These are phyloP conservation scores for Candida ipomoeae DNA, from an alignment of 805 yeast species.

Conservation along the genomic window DNA sequence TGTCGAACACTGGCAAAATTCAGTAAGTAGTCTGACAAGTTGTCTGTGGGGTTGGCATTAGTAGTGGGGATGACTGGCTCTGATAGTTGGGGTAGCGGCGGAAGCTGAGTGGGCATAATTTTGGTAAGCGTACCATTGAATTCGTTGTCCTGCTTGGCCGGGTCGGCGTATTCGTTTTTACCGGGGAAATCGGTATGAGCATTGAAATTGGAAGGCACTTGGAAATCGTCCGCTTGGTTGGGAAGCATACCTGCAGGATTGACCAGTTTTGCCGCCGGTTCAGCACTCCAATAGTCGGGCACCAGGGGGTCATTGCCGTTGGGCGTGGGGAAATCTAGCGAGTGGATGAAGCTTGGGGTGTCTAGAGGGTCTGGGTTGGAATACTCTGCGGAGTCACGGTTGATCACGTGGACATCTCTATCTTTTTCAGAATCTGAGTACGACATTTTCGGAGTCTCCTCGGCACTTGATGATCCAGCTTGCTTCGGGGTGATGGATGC, in stretches of 20 bases:
- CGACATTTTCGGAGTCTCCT: constrained; percentile 7
- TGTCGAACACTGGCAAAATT: constrained; percentile 7
- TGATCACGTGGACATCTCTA: constrained; percentile 16
- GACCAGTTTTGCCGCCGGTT: background rate
- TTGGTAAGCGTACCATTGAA: constrained; percentile 14
- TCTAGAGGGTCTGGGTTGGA: constrained; percentile 12
- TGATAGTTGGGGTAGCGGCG: constrained; percentile 17
- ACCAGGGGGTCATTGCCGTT: constrained; percentile 1
- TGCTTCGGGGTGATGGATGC: background rate
- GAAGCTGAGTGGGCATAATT: constrained; percentile 7
- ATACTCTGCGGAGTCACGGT: constrained; percentile 11
- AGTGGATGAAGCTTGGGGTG: constrained; percentile 17
- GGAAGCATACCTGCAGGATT: background rate
- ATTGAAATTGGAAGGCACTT: background rate
- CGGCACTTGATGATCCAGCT: background rate
- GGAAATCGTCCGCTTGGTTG: background rate
- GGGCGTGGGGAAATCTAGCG: constrained; percentile 17
- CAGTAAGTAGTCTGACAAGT: constrained; percentile 13
- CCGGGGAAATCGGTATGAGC: constrained; percentile 6
- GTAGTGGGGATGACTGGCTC: constrained; percentile 16
- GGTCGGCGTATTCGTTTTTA: background rate
- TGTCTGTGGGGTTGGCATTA: constrained; percentile 5
- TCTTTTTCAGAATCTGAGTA: constrained; percentile 11
- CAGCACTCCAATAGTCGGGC: constrained; percentile 7
- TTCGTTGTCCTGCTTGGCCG: background rate